Base-by-base conservation (phyloP, 129 eudicot genomes). In the Ambrosia trifida region DNA sequence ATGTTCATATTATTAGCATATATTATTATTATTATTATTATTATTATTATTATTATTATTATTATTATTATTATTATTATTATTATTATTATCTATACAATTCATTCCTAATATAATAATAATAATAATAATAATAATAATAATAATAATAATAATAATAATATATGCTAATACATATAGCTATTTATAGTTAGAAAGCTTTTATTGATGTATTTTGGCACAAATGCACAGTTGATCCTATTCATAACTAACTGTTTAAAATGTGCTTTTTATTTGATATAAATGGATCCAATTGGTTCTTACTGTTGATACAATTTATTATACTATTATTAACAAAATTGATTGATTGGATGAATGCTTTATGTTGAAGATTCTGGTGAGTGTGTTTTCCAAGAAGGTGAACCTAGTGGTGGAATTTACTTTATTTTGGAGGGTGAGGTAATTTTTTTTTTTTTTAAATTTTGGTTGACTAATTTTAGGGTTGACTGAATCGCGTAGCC, bases 401-500 rank as follows among this genome's bases (percentile, higher is more conserved):
- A 59, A 31, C 65, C 43, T 32, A 19, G 20, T 31, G 65, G 40
- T 31, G 65, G 43, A 31, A 4, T 59, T 31, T 59, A 59, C 65
- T 59, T 59, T 59, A 59, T 59, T 13, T 31, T 18, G 41, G 65
- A 59, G 65, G 65, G 65, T 0, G 65, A 59, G 65, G 65, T 59
- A 19, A 58, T 58, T 40, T 2, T 5, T 52, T 67, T 36, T 78
- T 7, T n/a, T n/a, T n/a, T n/a, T n/a, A n/a, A n/a, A 49, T 3
- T 33, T 5, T 19, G 14, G 11, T 36, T 6, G 32, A 7, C 19
- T 46, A 38, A 77, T 61, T 35, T 1, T 1, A 20, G 12, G 32
- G 58, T 50, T 50, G 69, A 60, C 41, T 17, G 8, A 11, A 69
- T 45, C 9, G 57, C 24, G 11, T 43, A 43, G 30, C 68, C 20